Base-by-base conservation (phyloP, 2,329 filamentous ascomycete species). In the Stachybotrys chartarum region DNA sequence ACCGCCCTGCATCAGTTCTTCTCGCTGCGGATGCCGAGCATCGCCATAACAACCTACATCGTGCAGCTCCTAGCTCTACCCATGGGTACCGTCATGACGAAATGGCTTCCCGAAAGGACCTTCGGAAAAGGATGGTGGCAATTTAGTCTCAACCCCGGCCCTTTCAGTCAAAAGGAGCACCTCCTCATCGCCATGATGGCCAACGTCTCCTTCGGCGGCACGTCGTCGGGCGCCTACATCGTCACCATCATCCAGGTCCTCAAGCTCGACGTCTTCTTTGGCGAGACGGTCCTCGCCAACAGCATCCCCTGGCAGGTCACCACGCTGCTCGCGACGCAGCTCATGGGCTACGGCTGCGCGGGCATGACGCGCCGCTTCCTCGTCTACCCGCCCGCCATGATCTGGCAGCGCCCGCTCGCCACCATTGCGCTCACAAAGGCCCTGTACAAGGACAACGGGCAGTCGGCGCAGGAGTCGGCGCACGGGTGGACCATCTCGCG, bases 141-240 rank as follows among this genome's bases (percentile, higher is more conserved):
- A 6, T 71, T 75, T 24, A 69, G 63, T 0, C 59, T 72, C 6
- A 81, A 80, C 54, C 77, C 78, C 0, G 77, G 78, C 0, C 72
- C 72, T 0, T 82, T 82, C 62, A 78, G 72, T 56, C 75, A 75
- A 55, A 83, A 82, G 59, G 79, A 83, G 60, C 78, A 82, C 60
- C 73, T 79, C 60, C 64, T 82, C 5, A 75, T 82, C 50, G 75
- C 75, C n/a, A 76, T 80, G 57, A 80, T 80, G 76, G 78, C 83
- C 35, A 83, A 83, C 62, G 77, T 78, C 0, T 71, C 73, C 0
- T 75, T 70, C 50, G 59, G 55, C 1, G 61, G 63, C 1, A 55
- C 55, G 51, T 52, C 57, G 47, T 68, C 69, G 30, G 66, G 69
- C 3, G 74, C 76, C 0, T 78, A 78, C 60, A 73, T 77, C 3